phyloP scores from a whole-genome alignment of 768 basidiomycete species.

The Leccinum truebloodii region DNA sequence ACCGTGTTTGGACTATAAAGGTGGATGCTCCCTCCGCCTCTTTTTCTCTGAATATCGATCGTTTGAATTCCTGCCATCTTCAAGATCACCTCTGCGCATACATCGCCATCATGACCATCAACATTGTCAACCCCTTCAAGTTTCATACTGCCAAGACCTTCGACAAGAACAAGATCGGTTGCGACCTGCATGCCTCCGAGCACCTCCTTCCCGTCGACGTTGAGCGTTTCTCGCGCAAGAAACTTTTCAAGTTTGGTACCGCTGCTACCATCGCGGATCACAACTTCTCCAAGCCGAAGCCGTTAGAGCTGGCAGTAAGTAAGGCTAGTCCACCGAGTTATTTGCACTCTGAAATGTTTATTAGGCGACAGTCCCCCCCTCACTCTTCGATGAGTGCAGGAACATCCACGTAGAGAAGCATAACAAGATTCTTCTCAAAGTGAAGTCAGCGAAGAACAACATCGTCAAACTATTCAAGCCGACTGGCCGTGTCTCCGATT shows the following conservation, averaged over 20 bases:
- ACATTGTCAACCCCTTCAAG: conserved; percentile 16
- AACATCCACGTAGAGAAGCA: conserved; percentile 6
- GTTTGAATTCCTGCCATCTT: background rate
- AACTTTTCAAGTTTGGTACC: conserved; percentile 10
- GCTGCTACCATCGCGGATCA: background rate
- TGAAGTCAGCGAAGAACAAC: conserved; percentile 14
- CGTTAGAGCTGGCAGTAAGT: conserved; percentile 11
- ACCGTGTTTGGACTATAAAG: conserved; percentile 12
- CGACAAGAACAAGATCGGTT: conserved; percentile 5
- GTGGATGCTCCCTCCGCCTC: background rate
- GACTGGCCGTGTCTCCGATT: background rate
- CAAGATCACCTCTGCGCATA: conserved; percentile 4
- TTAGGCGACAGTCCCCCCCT: conserved; percentile 1
- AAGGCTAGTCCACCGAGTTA: background rate
- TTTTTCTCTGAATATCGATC: conserved; percentile 3
- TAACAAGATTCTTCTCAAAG: conserved; percentile 12
- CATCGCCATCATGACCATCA: conserved; percentile 15
- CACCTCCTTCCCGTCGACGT: background rate
- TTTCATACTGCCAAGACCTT: conserved; percentile 5
- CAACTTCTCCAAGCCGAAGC: background rate
- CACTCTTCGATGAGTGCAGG: background rate
- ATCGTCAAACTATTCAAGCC: conserved; percentile 20
- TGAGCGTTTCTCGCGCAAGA: conserved; percentile 1
- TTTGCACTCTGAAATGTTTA: background rate
- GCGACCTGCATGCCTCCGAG: background rate